These are phyloP conservation scores for Whalleya microplaca DNA, from an alignment of 2,329 filamentous ascomycete genomes.

Conservation along the genomic window DNA sequence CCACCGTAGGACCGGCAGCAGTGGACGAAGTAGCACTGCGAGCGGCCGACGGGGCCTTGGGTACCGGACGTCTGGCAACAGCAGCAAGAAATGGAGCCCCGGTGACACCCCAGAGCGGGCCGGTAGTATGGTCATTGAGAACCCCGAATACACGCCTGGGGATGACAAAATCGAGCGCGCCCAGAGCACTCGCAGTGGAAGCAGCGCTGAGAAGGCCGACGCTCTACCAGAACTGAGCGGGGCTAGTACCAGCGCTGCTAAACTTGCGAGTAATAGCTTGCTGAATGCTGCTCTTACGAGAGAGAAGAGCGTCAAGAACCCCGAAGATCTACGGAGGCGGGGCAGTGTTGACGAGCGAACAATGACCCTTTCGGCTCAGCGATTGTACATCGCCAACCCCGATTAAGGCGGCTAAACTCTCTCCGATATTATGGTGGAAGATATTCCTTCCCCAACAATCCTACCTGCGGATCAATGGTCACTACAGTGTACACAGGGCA, in stretches of 20 bases:
- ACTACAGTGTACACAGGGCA: constrained; percentile 4
- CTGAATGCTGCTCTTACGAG: constrained; percentile 61
- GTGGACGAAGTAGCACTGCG: constrained; percentile 70
- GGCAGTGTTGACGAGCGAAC: constrained; percentile 85
- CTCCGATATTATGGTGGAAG: not conserved
- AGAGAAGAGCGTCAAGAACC: constrained; percentile 68
- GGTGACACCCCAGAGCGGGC: constrained; percentile 59
- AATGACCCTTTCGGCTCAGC: constrained; percentile 72
- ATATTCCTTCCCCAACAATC: not conserved
- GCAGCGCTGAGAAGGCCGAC: constrained; percentile 65
- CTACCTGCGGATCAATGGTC: constrained; percentile 10
- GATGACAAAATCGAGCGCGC: constrained; percentile 40
- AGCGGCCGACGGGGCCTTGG: constrained; percentile 53
- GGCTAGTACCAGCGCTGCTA: constrained; percentile 44
- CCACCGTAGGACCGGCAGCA: constrained; percentile 75
- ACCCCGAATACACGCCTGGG: constrained; percentile 39
- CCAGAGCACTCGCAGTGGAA: constrained; percentile 57
- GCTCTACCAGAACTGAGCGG: constrained; percentile 59
- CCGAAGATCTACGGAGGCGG: constrained; percentile 73
- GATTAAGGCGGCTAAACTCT: constrained; percentile 52
- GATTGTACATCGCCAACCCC: constrained; percentile 85
- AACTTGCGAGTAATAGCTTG: constrained; percentile 62
- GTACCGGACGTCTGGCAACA: constrained; percentile 56
- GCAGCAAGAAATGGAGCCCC: constrained; percentile 54
- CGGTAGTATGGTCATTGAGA: constrained; percentile 54